These are phyloP conservation scores for Boletus semigastroideus DNA, from an alignment of 1,284 basidiomycete genomes.

Conservation along the genomic window DNA sequence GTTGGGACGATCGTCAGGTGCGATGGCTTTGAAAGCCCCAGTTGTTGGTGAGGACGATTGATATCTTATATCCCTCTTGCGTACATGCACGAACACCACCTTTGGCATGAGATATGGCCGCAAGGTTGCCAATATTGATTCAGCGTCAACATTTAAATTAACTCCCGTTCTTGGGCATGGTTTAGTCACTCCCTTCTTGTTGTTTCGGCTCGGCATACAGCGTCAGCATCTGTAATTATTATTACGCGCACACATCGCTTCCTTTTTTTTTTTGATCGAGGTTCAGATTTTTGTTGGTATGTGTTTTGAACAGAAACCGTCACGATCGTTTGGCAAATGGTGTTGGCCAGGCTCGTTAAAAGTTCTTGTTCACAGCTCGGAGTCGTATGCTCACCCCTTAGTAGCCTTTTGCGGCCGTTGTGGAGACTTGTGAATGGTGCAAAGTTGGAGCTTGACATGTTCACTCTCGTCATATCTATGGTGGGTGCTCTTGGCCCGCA, in stretches of 20 bases:
- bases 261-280: background rate
- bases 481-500: constrained; percentile 21
- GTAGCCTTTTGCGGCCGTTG: constrained; percentile 1
- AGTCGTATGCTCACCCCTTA: background rate
- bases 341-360: constrained; percentile 8
- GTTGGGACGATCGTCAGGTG: constrained; percentile 30
- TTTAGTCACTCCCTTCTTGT: constrained; percentile 1
- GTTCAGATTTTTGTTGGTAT: background rate
- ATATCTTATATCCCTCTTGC: constrained; percentile 5
- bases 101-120: background rate
- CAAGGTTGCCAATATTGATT: background rate
- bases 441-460: constrained; percentile 4
- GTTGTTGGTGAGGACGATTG: constrained; percentile 4
- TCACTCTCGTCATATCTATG: constrained; percentile 16
- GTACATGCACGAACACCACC: background rate
- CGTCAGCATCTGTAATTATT: constrained; percentile 13
- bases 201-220: constrained; percentile 8
- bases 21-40: constrained; percentile 17
- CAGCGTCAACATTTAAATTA: background rate
- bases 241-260: constrained; percentile 1
- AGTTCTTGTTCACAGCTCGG: background rate
- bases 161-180: background rate
- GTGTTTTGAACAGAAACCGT: background rate
- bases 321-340: constrained; percentile 5
- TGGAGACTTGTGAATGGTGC: constrained; percentile 2